A percentile compares a stretch with the other conserved stretches of the same genome.
These are phyloP conservation scores for Trichoderma atroviride DNA, from an alignment of 2,329 filamentous ascomycete genomes.

Conservation along the genomic window DNA sequence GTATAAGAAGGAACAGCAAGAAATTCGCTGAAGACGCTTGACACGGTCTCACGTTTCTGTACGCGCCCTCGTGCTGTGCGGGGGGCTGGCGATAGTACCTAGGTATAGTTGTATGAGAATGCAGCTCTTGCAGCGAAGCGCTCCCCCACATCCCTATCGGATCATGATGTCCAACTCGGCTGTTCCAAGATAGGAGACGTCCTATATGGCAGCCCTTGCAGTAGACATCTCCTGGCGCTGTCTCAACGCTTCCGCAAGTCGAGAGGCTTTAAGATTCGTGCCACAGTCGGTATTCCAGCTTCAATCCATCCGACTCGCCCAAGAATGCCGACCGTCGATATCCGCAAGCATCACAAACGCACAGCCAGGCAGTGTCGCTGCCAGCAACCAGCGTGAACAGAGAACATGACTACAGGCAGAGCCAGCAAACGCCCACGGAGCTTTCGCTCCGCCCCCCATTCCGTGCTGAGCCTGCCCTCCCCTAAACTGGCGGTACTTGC, in stretches of 20 bases:
- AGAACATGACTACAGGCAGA: not conserved
- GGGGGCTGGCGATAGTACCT: no score
- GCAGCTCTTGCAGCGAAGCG: not conserved
- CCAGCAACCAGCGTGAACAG: not conserved
- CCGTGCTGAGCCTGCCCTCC: not conserved
- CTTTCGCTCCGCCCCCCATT: conserved; percentile 19
- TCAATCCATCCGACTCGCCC: not conserved
- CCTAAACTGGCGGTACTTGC: conserved; percentile 16
- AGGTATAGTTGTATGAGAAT: not conserved
- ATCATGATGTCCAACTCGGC: not conserved
- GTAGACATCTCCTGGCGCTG: not conserved
- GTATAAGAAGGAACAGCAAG: not conserved
- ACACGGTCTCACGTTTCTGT: not conserved
- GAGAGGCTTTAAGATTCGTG: not conserved
- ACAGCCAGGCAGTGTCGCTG: not conserved
- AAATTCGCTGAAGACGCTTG: no score
- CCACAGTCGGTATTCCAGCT: not conserved
- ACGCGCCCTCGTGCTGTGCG: not conserved
- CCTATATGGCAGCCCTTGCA: not conserved
- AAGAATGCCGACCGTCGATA: not conserved
- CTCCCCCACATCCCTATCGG: not conserved
- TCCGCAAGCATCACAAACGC: not conserved
- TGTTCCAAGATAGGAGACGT: not conserved
- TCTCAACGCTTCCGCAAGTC: no score
- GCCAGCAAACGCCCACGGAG: conserved; percentile 5